Percentiles rank a stretch among this genome's conserved stretches.
Evolutionary conservation across 805 yeast genomes (phyloP).

Genomic region (Maudiozyma turicensis): DNA sequence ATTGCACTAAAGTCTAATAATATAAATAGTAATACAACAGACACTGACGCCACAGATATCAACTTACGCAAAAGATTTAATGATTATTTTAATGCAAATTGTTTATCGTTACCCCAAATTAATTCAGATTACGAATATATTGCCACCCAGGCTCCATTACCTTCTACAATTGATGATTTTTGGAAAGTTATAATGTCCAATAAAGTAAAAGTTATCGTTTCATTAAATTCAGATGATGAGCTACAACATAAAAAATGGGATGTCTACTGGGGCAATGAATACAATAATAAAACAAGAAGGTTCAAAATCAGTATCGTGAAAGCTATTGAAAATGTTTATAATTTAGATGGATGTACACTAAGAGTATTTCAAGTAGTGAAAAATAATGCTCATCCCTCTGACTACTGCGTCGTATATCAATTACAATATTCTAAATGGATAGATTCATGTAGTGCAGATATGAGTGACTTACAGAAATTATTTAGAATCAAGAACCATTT

Average conservation of each 20-base stretch:
- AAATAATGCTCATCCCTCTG: not conserved
- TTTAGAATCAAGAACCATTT: conserved; percentile 25
- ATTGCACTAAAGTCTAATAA: too few species aligned
- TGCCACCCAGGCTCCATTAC: conserved; percentile 86
- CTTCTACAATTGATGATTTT: conserved; percentile 72
- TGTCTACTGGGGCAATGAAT: conserved; percentile 60
- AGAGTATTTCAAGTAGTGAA: conserved; percentile 23
- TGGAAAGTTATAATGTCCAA: conserved; percentile 75
- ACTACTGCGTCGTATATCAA: conserved; percentile 44
- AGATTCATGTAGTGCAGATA: conserved; percentile 62
- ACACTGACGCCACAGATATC: not conserved
- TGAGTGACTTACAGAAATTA: conserved; percentile 24
- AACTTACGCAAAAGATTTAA: conserved; percentile 9
- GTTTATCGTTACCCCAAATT: conserved; percentile 37
- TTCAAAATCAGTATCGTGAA: conserved; percentile 29
- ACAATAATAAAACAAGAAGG: conserved; percentile 9
- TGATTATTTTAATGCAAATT: conserved; percentile 87
- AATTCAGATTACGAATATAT: conserved; percentile 43
- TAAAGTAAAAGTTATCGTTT: conserved; percentile 57
- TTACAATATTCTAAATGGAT: conserved; percentile 74
- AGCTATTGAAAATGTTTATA: conserved; percentile 22
- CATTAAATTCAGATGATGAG: conserved; percentile 68
- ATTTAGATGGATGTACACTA: conserved; percentile 27
- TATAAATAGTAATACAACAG: too few species aligned
- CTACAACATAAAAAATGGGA: conserved; percentile 71